These are phyloP conservation scores for Acer yangbiense DNA, from an alignment of 345 rosid genomes.

Conservation along the genomic window DNA sequence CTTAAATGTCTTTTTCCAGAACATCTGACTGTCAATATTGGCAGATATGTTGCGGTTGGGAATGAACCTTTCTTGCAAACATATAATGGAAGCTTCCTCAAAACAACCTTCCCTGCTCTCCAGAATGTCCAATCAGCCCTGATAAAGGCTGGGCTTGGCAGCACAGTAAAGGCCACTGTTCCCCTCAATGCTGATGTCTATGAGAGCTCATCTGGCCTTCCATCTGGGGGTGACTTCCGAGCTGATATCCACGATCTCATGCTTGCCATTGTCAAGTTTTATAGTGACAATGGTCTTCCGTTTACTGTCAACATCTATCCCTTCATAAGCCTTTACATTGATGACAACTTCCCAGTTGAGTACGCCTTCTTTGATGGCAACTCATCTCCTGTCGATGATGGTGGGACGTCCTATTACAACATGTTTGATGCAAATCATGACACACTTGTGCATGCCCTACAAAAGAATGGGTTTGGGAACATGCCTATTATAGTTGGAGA, in stretches of 20 bases:
- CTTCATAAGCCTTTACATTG: conserved; percentile 80
- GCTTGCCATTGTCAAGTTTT: conserved; percentile 74
- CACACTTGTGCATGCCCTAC: conserved; percentile 77
- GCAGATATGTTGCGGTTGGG: conserved; percentile 94
- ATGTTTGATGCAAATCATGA: conserved; percentile 92
- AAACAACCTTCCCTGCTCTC: conserved; percentile 77
- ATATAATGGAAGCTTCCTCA: conserved; percentile 70
- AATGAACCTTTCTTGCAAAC: conserved; percentile 89
- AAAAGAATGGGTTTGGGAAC: conserved; percentile 78
- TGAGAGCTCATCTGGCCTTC: conserved; percentile 38
- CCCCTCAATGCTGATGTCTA: conserved; percentile 94
- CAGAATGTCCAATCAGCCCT: conserved; percentile 76
- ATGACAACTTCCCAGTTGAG: conserved; percentile 77
- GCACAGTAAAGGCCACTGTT: conserved; percentile 75
- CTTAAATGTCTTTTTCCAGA: neutral
- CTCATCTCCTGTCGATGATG: conserved; percentile 65
- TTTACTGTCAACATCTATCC: conserved; percentile 94
- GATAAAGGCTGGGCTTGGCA: conserved; percentile 71
- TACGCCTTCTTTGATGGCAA: conserved; percentile 88
- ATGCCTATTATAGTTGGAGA: conserved; percentile 85
- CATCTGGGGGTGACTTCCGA: conserved; percentile 93
- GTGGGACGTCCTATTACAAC: conserved; percentile 63
- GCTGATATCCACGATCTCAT: conserved; percentile 71
- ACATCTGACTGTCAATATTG: conserved; percentile 29
- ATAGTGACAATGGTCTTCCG: conserved; percentile 63